A percentile compares a stretch with the other conserved stretches of the same genome.
These are phyloP conservation scores for Esteya vermicola DNA, from an alignment of 2,329 filamentous ascomycete genomes.

Conservation along the genomic window DNA sequence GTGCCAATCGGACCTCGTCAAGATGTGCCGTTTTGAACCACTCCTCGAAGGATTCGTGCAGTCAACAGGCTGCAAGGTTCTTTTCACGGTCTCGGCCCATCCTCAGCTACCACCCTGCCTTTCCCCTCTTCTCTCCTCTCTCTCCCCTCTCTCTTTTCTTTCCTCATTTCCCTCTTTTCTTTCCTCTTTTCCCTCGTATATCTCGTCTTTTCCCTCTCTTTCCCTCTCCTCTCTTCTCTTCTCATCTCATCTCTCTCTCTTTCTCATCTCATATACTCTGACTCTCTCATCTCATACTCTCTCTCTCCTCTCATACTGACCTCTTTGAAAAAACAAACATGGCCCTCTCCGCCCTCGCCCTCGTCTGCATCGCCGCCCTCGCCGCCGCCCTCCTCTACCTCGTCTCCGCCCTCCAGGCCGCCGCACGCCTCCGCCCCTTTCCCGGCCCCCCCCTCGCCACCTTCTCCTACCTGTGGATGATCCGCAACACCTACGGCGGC, in stretches of 20 bases:
- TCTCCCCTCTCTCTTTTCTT: too few relatives aligned
- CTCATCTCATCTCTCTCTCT: background rate
- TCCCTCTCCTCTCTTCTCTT: background rate
- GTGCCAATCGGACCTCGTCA: too few relatives aligned
- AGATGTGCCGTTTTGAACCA: too few relatives aligned
- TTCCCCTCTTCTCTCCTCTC: too few relatives aligned
- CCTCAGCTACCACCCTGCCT: too few relatives aligned
- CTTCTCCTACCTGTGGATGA: slow-evolving; percentile 20
- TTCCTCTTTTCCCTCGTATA: background rate
- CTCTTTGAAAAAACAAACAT: background rate
- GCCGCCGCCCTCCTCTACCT: slow-evolving; percentile 6
- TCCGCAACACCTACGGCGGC: slow-evolving; percentile 10
- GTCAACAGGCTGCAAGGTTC: too few relatives aligned
- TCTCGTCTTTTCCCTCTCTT: background rate
- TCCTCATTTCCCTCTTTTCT: background rate
- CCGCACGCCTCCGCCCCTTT: slow-evolving; percentile 14
- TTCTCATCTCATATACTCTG: too few relatives aligned
- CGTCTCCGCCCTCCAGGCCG: slow-evolving; percentile 7
- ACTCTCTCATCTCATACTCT: background rate
- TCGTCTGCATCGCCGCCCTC: background rate
- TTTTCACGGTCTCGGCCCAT: too few relatives aligned
- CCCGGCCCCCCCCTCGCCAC: slow-evolving; percentile 15
- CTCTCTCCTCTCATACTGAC: background rate
- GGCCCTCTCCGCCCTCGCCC: background rate
- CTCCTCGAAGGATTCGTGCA: too few relatives aligned